phyloP scores from a whole-genome alignment of 345 rosid genomes.

The Bruguiera gymnorhiza region DNA sequence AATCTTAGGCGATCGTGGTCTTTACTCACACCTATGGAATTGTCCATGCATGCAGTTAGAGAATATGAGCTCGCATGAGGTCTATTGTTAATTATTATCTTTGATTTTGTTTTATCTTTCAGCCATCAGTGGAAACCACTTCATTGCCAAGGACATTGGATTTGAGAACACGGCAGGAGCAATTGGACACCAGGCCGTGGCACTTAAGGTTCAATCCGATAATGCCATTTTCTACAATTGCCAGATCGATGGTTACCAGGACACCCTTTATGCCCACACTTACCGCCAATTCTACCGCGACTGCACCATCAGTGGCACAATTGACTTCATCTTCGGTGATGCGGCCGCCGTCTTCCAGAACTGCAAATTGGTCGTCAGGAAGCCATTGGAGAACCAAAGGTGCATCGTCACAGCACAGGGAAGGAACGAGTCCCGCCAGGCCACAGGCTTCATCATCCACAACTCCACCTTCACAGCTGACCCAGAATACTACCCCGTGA shows the following conservation, averaged over 20 bases:
- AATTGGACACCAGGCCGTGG: constrained; percentile 64
- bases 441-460: constrained; percentile 20
- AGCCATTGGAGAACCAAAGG: constrained; percentile 7
- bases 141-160: constrained; percentile 68
- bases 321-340: constrained; percentile 36
- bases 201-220: constrained; percentile 54
- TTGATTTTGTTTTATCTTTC: constrained; percentile 1
- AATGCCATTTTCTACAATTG: constrained; percentile 50
- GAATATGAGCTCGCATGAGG: no score
- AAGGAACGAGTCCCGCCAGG: constrained; percentile 7
- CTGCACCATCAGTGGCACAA: constrained; percentile 67
- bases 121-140: constrained; percentile 46
- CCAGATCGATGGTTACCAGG: constrained; percentile 60
- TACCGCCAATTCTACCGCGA: constrained; percentile 72
- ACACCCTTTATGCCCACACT: constrained; percentile 64
- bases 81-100: not conserved
- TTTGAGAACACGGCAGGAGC: constrained; percentile 71
- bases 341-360: constrained; percentile 16
- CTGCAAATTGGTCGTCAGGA: constrained; percentile 10
- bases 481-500: not conserved
- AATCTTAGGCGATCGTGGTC: no score
- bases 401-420: constrained; percentile 19
- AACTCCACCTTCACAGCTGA: constrained; percentile 14
- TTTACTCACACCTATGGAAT: no score
- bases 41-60: no score